Percentiles rank a stretch among this genome's conserved stretches.
These are phyloP conservation scores for Ustulina deusta DNA, from an alignment of 2,329 filamentous ascomycete species.

Conservation along the genomic window DNA sequence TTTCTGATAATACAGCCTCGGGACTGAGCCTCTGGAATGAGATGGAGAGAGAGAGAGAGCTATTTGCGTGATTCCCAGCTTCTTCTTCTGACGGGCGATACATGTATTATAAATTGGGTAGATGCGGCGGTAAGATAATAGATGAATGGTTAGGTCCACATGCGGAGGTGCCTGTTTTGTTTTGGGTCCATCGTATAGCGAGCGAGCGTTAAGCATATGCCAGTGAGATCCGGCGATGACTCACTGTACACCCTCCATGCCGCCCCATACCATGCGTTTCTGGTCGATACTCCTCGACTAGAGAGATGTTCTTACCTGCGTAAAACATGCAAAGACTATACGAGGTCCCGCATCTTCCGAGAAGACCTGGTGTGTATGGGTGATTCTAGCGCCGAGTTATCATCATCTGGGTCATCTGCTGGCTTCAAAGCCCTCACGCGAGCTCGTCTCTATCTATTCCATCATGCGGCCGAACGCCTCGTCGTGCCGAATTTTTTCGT, in stretches of 20 bases:
- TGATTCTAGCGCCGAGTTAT: neutral
- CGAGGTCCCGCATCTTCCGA: neutral
- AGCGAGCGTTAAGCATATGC: constrained; percentile 7
- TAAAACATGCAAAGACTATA: constrained; percentile 1
- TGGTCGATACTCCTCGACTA: neutral
- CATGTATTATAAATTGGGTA: too few species aligned
- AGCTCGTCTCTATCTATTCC: neutral
- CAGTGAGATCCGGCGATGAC: constrained; percentile 9
- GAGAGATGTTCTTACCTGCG: neutral
- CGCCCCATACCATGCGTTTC: neutral
- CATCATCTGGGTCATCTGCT: too few species aligned
- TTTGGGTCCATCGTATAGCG: neutral
- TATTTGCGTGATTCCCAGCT: too few species aligned
- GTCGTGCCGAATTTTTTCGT: neutral
- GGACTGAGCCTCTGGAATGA: neutral
- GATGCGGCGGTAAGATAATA: constrained; percentile 7
- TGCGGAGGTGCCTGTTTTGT: neutral
- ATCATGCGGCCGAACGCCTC: neutral
- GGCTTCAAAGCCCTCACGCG: neutral
- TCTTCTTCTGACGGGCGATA: too few species aligned
- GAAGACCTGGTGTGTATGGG: neutral
- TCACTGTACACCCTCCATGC: neutral
- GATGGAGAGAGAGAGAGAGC: neutral
- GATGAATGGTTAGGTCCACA: neutral
- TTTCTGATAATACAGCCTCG: neutral